Percentiles rank a stretch among this genome's conserved stretches.
These are phyloP conservation scores for Eutypella sp. DNA, from an alignment of 2,329 filamentous ascomycete genomes.

Conservation along the genomic window DNA sequence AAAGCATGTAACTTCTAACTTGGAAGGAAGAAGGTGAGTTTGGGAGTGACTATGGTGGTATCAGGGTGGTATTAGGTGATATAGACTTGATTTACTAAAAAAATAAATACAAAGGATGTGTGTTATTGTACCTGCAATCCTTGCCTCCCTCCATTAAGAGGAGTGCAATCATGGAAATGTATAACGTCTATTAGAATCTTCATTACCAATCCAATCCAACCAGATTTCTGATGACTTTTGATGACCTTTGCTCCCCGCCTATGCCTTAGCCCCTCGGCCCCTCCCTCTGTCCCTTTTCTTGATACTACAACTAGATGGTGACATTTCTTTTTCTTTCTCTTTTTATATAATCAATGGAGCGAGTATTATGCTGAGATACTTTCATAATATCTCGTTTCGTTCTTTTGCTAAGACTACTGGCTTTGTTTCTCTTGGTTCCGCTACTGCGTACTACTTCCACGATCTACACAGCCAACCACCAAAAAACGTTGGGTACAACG, in stretches of 20 bases:
- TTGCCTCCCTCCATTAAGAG: too few species aligned
- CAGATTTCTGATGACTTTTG: too few species aligned
- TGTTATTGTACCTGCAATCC: too few species aligned
- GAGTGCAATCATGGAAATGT: conserved; percentile 3
- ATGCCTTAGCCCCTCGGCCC: not conserved
- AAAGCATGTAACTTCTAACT: conserved; percentile 30
- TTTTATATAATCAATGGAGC: not conserved
- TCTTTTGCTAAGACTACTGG: conserved; percentile 18
- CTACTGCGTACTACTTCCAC: conserved; percentile 20
- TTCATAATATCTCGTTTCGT: conserved; percentile 18
- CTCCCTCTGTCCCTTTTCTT: too few species aligned
- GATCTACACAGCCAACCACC: conserved; percentile 15
- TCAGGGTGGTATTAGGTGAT: too few species aligned
- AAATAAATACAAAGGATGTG: too few species aligned
- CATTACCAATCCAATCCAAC: too few species aligned
- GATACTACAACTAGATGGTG: too few species aligned
- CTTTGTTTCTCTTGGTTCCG: conserved; percentile 17
- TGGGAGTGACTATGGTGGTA: too few species aligned
- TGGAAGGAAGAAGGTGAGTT: conserved; percentile 9
- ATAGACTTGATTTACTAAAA: too few species aligned
- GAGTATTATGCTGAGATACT: conserved; percentile 20
- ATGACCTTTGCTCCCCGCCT: too few species aligned
- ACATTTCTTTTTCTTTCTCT: conserved; percentile 4
- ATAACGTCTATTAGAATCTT: too few species aligned
- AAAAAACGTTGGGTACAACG: conserved; percentile 4